A percentile compares a stretch with the other conserved stretches of the same genome.
These are phyloP conservation scores for Lenzites betulinus DNA, from an alignment of 768 basidiomycete genomes.

Conservation along the genomic window DNA sequence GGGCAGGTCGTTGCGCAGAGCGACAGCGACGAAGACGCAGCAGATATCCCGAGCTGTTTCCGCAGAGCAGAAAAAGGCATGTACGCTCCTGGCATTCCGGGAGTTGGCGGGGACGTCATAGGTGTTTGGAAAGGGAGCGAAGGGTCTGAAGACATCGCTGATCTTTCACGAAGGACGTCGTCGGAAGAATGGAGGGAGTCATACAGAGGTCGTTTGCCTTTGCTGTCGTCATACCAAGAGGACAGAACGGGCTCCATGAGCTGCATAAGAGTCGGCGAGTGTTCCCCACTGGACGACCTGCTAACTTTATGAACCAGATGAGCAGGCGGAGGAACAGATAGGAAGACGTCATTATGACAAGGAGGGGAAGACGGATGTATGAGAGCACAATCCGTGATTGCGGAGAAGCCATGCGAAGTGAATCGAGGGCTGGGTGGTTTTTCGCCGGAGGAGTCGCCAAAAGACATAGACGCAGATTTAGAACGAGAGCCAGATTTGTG, in stretches of 20 bases:
- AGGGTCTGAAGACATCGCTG: background rate
- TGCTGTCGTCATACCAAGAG: slow-evolving; percentile 21
- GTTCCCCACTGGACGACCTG: background rate
- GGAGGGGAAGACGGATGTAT: slow-evolving; percentile 26
- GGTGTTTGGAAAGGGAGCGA: slow-evolving; percentile 20
- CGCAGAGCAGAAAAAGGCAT: slow-evolving; percentile 10
- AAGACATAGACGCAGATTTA: slow-evolving; percentile 22
- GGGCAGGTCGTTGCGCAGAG: slow-evolving; percentile 3
- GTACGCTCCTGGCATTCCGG: background rate
- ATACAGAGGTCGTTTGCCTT: background rate
- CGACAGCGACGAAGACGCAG: slow-evolving; percentile 5
- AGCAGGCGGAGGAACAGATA: slow-evolving; percentile 1
- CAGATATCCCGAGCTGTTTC: slow-evolving; percentile 10
- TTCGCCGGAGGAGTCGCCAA: slow-evolving; percentile 19
- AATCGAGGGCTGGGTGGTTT: background rate
- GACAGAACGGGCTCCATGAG: slow-evolving; percentile 28
- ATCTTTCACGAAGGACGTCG: background rate
- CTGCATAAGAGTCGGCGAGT: slow-evolving; percentile 26
- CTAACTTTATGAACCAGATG: background rate
- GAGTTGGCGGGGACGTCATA: slow-evolving; percentile 15
- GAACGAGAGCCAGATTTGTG: slow-evolving; percentile 20
- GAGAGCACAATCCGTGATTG: slow-evolving; percentile 24
- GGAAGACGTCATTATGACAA: slow-evolving; percentile 7
- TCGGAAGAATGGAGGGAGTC: slow-evolving; percentile 1
- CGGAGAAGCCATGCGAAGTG: slow-evolving; percentile 3